Base-by-base conservation (phyloP, 371 early-diverging fungal genomes). In the Actinomortierella ambigua region DNA sequence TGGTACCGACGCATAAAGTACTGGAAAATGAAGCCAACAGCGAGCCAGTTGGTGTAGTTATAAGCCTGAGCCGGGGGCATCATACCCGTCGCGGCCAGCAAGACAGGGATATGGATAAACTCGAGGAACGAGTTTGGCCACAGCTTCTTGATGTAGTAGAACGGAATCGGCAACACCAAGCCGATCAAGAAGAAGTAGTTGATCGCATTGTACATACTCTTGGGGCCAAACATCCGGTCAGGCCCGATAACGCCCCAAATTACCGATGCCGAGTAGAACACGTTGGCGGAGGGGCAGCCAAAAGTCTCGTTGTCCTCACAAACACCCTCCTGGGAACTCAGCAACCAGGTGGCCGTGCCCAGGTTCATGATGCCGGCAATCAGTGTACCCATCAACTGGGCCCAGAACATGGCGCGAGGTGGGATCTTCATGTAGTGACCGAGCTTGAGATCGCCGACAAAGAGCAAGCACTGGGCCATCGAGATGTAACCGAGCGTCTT, bases 181-280 rank as follows among this genome's bases (percentile, higher is more conserved):
- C 89, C 89, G 53, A 84, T 50, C 27, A 85, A 58, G 58, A 87
- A 85, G 52, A 79, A 63, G 58, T 78, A 85, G 22, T 82, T 57
- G 23, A 82, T 52, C 5, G 81, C 65, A 54, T 82, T 81, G 78
- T 92, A 92, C 6, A 76, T 68, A 2, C 85, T 81, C 1, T 57
- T 65, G 7, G 78, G 71, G 9, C 90, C 90, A 69, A 90, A 92
- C 83, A 88, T 85, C 22, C 75, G 77, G 20, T 69, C 47, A 5
- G 93, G 91, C 6, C 89, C 86, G 24, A 92, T 82, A 13, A 85
- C 81, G 42, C 91, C 91, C 90, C 87, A 90, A 20, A 76, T 63
- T 22, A 79, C 69, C 4, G 77, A 61, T 20, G 77, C 75, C 13
- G 66, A 67, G 55, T 75, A 61, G 53, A 79, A 76, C 20, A 58